Evolutionary conservation across 495 filamentous ascomycete genomes (phyloP).

Genomic region (Podospora sp.): DNA sequence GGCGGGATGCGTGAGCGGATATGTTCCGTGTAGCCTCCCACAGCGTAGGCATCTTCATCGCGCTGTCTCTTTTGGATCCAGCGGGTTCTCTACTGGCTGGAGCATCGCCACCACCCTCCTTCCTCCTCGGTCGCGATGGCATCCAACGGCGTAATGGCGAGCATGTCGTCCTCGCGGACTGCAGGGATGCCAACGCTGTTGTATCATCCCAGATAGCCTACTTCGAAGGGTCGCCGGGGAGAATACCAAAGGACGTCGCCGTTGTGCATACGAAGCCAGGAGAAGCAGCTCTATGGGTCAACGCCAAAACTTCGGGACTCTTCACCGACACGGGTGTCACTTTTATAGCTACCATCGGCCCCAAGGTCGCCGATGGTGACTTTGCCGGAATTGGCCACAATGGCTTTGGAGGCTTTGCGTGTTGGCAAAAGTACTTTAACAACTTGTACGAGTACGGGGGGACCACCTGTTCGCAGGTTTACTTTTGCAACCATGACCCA

Average conservation of each 20-base stretch:
- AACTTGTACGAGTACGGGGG: constrained; percentile 36
- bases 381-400: constrained; percentile 43
- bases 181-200: constrained; percentile 22
- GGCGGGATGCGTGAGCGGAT: not conserved
- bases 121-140: not conserved
- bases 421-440: constrained; percentile 37
- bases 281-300: constrained; percentile 38
- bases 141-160: constrained; percentile 20
- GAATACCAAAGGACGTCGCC: constrained; percentile 36
- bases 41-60: not conserved
- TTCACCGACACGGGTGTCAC: constrained; percentile 37
- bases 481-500: constrained; percentile 40
- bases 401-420: constrained; percentile 40
- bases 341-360: constrained; percentile 38
- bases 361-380: constrained; percentile 34
- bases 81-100: not conserved
- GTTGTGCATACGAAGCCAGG: constrained; percentile 31
- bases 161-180: constrained; percentile 39
- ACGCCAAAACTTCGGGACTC: constrained; percentile 36
- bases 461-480: constrained; percentile 36
- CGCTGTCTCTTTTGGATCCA: not conserved
- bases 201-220: constrained; percentile 45
- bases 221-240: constrained; percentile 28
- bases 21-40: not conserved
- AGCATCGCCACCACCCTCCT: not conserved